phyloP scores from a whole-genome alignment of 2,329 filamentous ascomycete genomes.

The Rutstroemia sp. region DNA sequence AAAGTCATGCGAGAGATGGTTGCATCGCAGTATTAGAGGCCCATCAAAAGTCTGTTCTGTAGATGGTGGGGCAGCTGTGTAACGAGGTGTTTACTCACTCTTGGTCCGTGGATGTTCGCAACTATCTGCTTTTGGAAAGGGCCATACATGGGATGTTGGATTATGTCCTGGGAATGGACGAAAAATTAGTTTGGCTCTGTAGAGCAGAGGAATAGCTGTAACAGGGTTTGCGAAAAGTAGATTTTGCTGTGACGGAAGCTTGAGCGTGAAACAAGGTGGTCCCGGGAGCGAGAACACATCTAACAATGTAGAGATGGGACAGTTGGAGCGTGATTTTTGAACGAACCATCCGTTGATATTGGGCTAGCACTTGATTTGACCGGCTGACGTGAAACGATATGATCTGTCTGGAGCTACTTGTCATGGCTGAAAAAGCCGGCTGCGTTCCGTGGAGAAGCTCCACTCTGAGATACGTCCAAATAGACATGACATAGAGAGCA shows the following conservation, averaged over 20 bases:
- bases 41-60: not conserved
- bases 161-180: not conserved
- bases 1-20: not conserved
- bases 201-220: not conserved
- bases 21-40: not conserved
- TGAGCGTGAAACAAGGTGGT: not conserved
- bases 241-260: not conserved
- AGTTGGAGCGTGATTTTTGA: not conserved
- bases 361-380: not conserved
- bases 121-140: not conserved
- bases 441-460: too few species aligned
- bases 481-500: too few species aligned
- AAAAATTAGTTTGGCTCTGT: not conserved
- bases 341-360: not conserved
- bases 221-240: not conserved
- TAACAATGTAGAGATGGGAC: too few species aligned
- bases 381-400: too few species aligned
- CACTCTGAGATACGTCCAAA: too few species aligned
- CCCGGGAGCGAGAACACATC: too few species aligned
- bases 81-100: not conserved
- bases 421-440: too few species aligned
- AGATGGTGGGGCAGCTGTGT: not conserved
- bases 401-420: too few species aligned
- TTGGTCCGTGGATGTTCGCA: not conserved
- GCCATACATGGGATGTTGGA: not conserved